Evolutionary conservation across 768 basidiomycete species (phyloP).

Genomic region (Mycena alexandri): DNA sequence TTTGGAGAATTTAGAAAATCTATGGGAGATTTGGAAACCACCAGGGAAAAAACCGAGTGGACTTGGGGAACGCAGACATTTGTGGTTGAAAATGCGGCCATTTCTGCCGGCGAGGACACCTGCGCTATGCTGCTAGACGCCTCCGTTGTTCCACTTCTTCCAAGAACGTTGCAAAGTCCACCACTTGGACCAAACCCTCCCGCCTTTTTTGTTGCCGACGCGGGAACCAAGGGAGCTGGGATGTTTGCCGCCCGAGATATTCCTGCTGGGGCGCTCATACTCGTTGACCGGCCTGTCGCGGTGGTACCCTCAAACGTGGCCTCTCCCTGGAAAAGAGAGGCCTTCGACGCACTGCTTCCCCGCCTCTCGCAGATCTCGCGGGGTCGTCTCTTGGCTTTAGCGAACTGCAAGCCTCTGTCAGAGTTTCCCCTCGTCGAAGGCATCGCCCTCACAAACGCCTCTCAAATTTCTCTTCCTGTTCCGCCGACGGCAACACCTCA

Average conservation of each 20-base stretch:
- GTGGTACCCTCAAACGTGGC: conserved; percentile 41
- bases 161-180: not conserved
- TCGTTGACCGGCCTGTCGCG: conserved; percentile 45
- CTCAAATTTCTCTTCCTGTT: conserved; percentile 49
- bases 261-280: conserved; percentile 38
- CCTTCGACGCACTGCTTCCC: conserved; percentile 41
- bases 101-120: conserved; percentile 12
- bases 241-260: conserved; percentile 43
- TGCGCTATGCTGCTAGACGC: conserved; percentile 34
- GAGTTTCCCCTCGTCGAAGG: conserved; percentile 57
- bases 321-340: conserved; percentile 34
- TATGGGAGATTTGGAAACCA: too few species aligned
- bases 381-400: conserved; percentile 41
- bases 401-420: conserved; percentile 45
- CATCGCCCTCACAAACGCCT: conserved; percentile 58
- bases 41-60: not conserved
- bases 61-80: conserved; percentile 20
- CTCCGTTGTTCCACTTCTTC: conserved; percentile 27
- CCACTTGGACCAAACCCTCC: conserved; percentile 15
- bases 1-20: too few species aligned
- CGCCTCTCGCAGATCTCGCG: conserved; percentile 38
- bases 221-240: conserved; percentile 44
- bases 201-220: conserved; percentile 27
- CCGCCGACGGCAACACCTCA: conserved; percentile 40
- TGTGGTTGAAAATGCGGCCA: conserved; percentile 23